Percentiles rank a stretch among this genome's conserved stretches.
Evolutionary conservation across 2,329 filamentous ascomycete genomes (phyloP).

Genomic region (Fusarium hainanense): DNA sequence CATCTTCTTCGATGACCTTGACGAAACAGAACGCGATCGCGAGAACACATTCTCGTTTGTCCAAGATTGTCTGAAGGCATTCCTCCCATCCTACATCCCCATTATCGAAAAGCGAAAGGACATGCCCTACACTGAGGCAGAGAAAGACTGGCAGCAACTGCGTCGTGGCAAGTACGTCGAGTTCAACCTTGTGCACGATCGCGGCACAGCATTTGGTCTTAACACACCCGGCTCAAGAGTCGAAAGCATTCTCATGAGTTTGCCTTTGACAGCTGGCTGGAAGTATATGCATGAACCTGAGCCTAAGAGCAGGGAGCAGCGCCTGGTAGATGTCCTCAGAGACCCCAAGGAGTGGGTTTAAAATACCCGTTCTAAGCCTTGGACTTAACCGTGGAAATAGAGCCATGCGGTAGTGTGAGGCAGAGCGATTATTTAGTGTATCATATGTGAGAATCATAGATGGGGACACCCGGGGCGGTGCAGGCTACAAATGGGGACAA

Average conservation of each 20-base stretch:
- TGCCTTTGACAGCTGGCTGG: constrained; percentile 93
- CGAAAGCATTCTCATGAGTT: constrained; percentile 97
- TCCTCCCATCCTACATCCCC: constrained; percentile 90
- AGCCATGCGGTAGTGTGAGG: constrained; percentile 14
- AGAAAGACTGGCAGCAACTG: constrained; percentile 98
- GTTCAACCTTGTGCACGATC: constrained; percentile 97
- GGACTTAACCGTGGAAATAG: background rate
- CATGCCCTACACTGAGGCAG: constrained; percentile 85
- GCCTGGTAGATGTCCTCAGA: constrained; percentile 77
- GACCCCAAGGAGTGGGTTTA: constrained; percentile 75
- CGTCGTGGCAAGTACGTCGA: constrained; percentile 95
- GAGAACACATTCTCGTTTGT: constrained; percentile 92
- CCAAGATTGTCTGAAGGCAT: constrained; percentile 84
- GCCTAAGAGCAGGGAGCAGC: constrained; percentile 79
- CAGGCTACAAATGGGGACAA: constrained; percentile 20
- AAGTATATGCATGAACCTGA: constrained; percentile 93
- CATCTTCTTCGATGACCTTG: constrained; percentile 98
- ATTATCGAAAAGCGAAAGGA: constrained; percentile 91
- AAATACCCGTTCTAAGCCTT: constrained; percentile 10
- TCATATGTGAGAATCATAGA: constrained; percentile 41
- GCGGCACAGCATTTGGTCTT: constrained; percentile 92
- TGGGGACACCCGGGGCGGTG: constrained; percentile 29
- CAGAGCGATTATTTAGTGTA: constrained; percentile 38
- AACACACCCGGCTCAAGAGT: constrained; percentile 92
- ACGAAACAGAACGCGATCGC: constrained; percentile 84